Conservation (phyloP, 192 early-diverging fungal genomes). For the Thoreauomyces humboldtii region DNA sequence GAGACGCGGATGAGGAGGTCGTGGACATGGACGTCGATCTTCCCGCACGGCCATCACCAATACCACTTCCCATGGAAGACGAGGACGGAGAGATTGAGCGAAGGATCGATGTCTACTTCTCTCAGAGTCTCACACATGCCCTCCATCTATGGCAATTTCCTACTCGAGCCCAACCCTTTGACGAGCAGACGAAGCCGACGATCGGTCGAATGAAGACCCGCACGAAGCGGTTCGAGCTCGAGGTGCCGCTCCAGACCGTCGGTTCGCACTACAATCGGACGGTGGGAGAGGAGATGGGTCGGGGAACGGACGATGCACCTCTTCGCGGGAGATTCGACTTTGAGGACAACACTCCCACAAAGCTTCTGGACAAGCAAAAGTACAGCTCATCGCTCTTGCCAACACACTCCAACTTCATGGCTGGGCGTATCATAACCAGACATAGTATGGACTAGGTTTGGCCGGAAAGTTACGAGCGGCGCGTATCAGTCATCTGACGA, state of each 20-base stretch:
- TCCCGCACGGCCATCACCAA: background rate
- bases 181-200: slow-evolving; percentile 16
- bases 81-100: slow-evolving; percentile 37
- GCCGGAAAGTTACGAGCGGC: too few relatives aligned
- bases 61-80: background rate
- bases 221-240: slow-evolving; percentile 79
- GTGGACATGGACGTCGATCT: background rate
- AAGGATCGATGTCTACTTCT: slow-evolving; percentile 80
- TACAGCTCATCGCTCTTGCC: slow-evolving; percentile 76
- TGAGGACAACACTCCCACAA: slow-evolving; percentile 37
- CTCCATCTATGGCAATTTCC: slow-evolving; percentile 87
- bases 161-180: slow-evolving; percentile 50
- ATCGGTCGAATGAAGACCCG: slow-evolving; percentile 74
- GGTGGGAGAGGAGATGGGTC: slow-evolving; percentile 72
- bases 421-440: slow-evolving; percentile 69
- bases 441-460: too few relatives aligned
- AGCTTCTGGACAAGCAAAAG: slow-evolving; percentile 79
- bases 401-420: slow-evolving; percentile 74
- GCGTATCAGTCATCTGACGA: too few relatives aligned
- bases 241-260: slow-evolving; percentile 74
- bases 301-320: slow-evolving; percentile 71
- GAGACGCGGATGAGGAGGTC: background rate
- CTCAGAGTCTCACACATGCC: slow-evolving; percentile 62
- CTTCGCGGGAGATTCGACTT: slow-evolving; percentile 54
- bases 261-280: slow-evolving; percentile 73